Evolutionary conservation across 2,329 filamentous ascomycete genomes (phyloP).

Genomic region (Microsporum audouinii): DNA sequence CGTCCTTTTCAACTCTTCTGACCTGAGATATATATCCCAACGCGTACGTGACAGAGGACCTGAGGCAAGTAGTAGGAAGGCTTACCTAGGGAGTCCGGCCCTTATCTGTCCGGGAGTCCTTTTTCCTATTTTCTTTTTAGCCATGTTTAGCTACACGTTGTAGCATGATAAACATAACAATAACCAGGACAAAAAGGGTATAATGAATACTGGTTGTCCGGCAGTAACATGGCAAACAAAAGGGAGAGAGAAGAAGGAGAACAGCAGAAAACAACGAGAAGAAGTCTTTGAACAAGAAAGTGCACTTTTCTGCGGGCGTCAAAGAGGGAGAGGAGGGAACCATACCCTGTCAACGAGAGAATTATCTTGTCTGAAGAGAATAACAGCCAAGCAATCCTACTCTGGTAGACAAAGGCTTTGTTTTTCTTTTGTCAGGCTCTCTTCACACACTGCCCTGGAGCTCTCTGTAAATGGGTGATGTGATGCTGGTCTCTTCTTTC

Average conservation of each 20-base stretch:
- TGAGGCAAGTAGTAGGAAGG: not conserved
- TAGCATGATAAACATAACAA: not conserved
- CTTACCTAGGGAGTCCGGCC: slow-evolving; percentile 1
- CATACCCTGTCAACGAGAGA: not conserved
- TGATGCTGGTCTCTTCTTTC: not conserved
- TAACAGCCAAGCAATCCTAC: not conserved
- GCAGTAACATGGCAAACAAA: not conserved
- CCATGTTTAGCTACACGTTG: not conserved
- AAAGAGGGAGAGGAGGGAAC: not conserved
- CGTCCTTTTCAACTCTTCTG: not conserved
- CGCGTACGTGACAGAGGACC: not conserved
- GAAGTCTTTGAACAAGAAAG: not conserved
- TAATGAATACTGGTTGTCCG: not conserved
- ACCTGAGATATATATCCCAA: not conserved
- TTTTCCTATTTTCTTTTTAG: not conserved
- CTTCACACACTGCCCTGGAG: not conserved
- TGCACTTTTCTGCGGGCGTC: not conserved
- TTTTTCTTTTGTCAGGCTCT: not conserved
- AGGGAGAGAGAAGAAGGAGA: not conserved
- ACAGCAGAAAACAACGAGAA: not conserved
- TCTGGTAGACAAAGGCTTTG: not conserved
- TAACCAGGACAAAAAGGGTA: not conserved
- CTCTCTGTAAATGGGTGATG: not conserved
- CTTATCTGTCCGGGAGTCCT: not conserved
- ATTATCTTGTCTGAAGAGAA: not conserved